Evolutionary conservation across 345 rosid species (phyloP).

Genomic region (Firmiana major): DNA sequence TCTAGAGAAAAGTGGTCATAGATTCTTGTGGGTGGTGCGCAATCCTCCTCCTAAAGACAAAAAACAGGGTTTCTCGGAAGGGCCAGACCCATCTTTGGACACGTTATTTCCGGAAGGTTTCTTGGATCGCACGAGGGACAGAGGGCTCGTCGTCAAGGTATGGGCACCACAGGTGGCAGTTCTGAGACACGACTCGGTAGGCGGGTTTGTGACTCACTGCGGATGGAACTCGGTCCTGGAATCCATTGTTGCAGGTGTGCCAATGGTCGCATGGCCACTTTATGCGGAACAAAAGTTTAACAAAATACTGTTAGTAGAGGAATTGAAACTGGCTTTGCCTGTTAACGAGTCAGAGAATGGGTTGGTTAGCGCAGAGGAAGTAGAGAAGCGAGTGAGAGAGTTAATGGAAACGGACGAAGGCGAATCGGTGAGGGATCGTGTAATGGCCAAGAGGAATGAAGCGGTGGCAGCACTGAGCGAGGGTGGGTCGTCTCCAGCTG

Average conservation of each 20-base stretch:
- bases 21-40: slow-evolving; percentile 58
- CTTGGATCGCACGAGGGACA: slow-evolving; percentile 23
- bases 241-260: slow-evolving; percentile 35
- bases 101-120: slow-evolving; percentile 37
- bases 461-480: slow-evolving; percentile 12
- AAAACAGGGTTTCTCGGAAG: not conserved
- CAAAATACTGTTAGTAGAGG: slow-evolving; percentile 28
- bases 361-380: slow-evolving; percentile 25
- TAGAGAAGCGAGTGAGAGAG: slow-evolving; percentile 31
- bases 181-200: slow-evolving; percentile 24
- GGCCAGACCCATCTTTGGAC: not conserved
- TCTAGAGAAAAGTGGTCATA: slow-evolving; percentile 42
- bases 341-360: slow-evolving; percentile 18
- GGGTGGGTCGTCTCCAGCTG: slow-evolving; percentile 22
- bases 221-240: slow-evolving; percentile 40
- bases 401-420: slow-evolving; percentile 30
- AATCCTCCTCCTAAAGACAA: slow-evolving; percentile 28
- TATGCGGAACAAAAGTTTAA: slow-evolving; percentile 39
- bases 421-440: slow-evolving; percentile 9
- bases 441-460: not conserved
- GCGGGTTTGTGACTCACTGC: slow-evolving; percentile 36
- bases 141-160: slow-evolving; percentile 18
- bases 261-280: slow-evolving; percentile 43
- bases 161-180: slow-evolving; percentile 33
- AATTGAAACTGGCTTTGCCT: slow-evolving; percentile 22